These are phyloP conservation scores for Russula lepida DNA, from an alignment of 768 basidiomycete genomes.

Conservation along the genomic window DNA sequence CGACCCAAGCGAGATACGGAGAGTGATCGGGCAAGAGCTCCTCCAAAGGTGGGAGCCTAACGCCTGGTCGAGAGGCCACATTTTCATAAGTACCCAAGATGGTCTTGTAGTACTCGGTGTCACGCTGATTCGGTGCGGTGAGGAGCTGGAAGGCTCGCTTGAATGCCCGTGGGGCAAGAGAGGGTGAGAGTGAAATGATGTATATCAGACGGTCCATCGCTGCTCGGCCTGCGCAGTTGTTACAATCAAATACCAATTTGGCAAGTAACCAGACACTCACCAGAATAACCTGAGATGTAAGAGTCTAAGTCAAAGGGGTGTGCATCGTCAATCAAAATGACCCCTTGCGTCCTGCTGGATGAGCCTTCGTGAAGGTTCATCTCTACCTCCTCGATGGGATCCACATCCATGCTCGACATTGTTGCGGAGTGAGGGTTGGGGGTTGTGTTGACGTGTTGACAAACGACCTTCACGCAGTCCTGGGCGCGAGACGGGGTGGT, in stretches of 20 bases:
- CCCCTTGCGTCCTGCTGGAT: slow-evolving; percentile 2
- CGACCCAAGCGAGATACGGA: slow-evolving; percentile 45
- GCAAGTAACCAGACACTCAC: slow-evolving; percentile 31
- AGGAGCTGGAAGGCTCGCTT: slow-evolving; percentile 58
- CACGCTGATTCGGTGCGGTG: slow-evolving; percentile 46
- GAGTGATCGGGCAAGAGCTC: slow-evolving; percentile 49
- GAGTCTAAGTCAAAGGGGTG: slow-evolving; percentile 86
- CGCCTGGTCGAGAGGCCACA: slow-evolving; percentile 27
- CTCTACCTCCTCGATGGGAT: slow-evolving; percentile 14
- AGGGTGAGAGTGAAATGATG: slow-evolving; percentile 55
- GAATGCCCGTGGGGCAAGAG: slow-evolving; percentile 65
- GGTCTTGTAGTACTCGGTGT: slow-evolving; percentile 50
- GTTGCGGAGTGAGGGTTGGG: not conserved
- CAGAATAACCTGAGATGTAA: slow-evolving; percentile 69
- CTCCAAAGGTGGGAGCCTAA: slow-evolving; percentile 36
- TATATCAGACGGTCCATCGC: slow-evolving; percentile 66
- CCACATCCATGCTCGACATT: slow-evolving; percentile 21
- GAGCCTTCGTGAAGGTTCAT: slow-evolving; percentile 6
- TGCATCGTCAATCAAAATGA: slow-evolving; percentile 49
- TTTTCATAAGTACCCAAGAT: slow-evolving; percentile 50
- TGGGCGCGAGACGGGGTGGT: not conserved
- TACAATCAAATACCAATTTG: not conserved
- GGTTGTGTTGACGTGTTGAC: too few species aligned
- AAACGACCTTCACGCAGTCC: not conserved
- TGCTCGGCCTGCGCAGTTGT: slow-evolving; percentile 49